Evolutionary conservation across 75 land plant genomes (phyloP).

Genomic region (Picea sitchensis): DNA sequence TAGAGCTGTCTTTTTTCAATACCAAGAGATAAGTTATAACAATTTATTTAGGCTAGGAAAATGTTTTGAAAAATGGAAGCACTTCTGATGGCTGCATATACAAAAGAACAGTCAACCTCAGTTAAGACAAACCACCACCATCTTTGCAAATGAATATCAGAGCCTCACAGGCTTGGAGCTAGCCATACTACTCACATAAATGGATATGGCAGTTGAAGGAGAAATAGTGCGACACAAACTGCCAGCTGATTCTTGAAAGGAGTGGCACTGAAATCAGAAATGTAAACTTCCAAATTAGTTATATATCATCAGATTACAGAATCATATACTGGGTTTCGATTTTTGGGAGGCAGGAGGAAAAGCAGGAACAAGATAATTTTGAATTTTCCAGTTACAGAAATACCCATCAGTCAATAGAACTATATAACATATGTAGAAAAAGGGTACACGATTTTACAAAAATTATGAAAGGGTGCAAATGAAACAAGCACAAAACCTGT

Average conservation of each 20-base stretch:
- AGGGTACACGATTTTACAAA: neutral
- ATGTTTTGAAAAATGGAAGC: neutral
- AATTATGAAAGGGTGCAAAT: neutral
- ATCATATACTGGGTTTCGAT: neutral
- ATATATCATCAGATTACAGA: slow-evolving; percentile 1
- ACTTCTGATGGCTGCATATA: neutral
- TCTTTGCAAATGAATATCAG: neutral
- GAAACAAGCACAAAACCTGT: neutral
- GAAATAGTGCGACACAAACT: neutral
- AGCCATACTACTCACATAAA: neutral
- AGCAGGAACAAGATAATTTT: neutral
- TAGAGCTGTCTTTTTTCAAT: too few species aligned
- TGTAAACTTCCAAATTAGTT: neutral
- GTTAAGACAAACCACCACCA: neutral
- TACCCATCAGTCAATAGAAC: neutral
- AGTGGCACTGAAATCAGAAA: neutral
- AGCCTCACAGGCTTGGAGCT: neutral
- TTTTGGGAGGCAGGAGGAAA: neutral
- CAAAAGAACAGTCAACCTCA: neutral
- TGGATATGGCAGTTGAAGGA: neutral
- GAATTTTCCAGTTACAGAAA: neutral
- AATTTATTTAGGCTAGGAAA: neutral
- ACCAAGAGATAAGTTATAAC: too few species aligned
- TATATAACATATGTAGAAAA: neutral
- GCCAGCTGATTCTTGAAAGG: neutral